A percentile compares a stretch with the other conserved stretches of the same genome.
Conservation (phyloP, 805 yeast species). For the Yarrowia sp. region DNA sequence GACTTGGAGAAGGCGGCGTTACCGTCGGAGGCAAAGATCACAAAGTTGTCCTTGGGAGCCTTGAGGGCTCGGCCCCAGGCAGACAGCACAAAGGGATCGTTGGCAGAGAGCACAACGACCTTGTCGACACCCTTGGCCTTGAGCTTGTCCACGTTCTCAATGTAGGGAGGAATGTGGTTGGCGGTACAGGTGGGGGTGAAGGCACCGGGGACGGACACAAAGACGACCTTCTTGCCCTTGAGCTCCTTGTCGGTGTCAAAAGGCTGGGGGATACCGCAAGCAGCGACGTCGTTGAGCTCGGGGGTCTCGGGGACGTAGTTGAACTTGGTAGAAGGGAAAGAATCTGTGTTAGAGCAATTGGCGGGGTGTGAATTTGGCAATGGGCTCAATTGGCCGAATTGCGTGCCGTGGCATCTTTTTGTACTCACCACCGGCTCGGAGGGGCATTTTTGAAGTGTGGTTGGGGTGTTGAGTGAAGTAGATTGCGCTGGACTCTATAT, state of each 20-base stretch:
- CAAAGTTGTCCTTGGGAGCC: conserved; percentile 41
- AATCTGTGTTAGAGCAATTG: conserved; percentile 2
- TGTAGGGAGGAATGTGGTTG: conserved; percentile 68
- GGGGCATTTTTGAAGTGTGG: conserved; percentile 14
- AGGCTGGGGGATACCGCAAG: conserved; percentile 44
- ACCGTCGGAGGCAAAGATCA: conserved; percentile 66
- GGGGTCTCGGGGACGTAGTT: conserved; percentile 39
- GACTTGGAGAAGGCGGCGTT: conserved; percentile 56
- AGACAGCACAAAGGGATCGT: conserved; percentile 67
- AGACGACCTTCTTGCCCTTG: conserved; percentile 53
- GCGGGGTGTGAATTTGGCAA: not conserved
- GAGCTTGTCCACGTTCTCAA: conserved; percentile 51
- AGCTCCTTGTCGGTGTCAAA: conserved; percentile 41
- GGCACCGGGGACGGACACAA: conserved; percentile 83
- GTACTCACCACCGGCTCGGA: conserved; percentile 23
- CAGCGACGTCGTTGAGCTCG: conserved; percentile 36
- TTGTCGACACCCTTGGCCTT: conserved; percentile 60
- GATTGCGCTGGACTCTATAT: not conserved
- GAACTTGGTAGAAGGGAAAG: conserved; percentile 33
- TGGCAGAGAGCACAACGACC: conserved; percentile 61
- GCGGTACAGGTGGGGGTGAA: conserved; percentile 81
- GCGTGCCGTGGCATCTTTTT: not conserved
- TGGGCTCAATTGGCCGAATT: not conserved
- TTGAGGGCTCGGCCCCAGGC: conserved; percentile 63
- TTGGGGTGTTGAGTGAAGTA: not conserved